Evolutionary conservation across 106 monocot genomes (phyloP).

Genomic region (Phalaenopsis aphrodite): DNA sequence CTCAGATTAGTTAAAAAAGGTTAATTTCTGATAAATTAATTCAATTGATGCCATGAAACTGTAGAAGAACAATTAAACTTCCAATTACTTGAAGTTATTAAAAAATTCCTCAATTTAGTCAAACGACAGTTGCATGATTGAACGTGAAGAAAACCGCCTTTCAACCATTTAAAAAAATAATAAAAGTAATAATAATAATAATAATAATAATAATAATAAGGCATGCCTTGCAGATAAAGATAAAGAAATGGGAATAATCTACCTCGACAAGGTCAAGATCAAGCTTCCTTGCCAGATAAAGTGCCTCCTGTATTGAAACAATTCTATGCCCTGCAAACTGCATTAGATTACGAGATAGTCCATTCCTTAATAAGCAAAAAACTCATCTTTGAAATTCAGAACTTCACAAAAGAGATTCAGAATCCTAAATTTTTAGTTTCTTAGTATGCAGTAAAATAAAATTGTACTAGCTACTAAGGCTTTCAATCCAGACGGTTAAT

Average conservation of each 20-base stretch:
- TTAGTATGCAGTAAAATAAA: not conserved
- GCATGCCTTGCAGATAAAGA: not conserved
- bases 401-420: not conserved
- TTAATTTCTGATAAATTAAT: not conserved
- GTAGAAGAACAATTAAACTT: conserved; percentile 1
- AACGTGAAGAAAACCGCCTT: too few relatives aligned
- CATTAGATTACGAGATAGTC: not conserved
- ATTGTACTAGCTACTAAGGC: too few relatives aligned
- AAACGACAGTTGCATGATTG: too few relatives aligned
- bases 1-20: not conserved
- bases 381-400: not conserved
- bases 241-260: conserved; percentile 4
- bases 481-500: too few relatives aligned
- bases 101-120: too few relatives aligned
- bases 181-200: not conserved
- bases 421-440: not conserved
- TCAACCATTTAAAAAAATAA: not conserved
- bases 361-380: not conserved
- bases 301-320: conserved; percentile 57
- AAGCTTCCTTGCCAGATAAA: conserved; percentile 49
- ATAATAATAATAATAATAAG: not conserved
- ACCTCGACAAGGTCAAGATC: conserved; percentile 87
- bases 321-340: conserved; percentile 51
- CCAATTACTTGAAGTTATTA: not conserved
- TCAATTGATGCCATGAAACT: not conserved